A percentile compares a stretch with the other conserved stretches of the same genome.
Evolutionary conservation across 1,284 basidiomycete species (phyloP).

Genomic region (Marasmius tenuissimus): DNA sequence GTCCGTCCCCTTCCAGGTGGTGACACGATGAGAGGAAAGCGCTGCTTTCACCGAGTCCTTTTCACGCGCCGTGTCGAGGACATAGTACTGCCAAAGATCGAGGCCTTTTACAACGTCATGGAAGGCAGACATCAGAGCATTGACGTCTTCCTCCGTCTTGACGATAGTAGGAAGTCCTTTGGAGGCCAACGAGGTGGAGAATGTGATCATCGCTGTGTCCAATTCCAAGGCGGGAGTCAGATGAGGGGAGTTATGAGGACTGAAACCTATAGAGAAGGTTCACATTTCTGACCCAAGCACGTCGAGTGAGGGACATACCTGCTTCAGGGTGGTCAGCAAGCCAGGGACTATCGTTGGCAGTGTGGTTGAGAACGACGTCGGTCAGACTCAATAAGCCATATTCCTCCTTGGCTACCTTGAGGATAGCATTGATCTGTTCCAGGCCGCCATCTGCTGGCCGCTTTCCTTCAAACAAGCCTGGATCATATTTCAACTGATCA

Average conservation of each 20-base stretch:
- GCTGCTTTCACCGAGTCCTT: conserved; percentile 53
- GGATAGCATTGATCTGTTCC: conserved; percentile 57
- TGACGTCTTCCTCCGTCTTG: conserved; percentile 66
- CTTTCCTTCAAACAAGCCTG: conserved; percentile 60
- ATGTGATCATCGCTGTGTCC: conserved; percentile 80
- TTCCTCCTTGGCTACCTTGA: conserved; percentile 74
- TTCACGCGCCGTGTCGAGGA: conserved; percentile 71
- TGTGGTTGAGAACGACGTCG: conserved; percentile 95
- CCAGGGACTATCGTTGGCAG: conserved; percentile 91
- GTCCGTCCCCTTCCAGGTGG: conserved; percentile 57
- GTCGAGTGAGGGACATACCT: conserved; percentile 46
- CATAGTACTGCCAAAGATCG: conserved; percentile 91
- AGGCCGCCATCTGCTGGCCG: conserved; percentile 51
- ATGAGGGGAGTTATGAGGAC: conserved; percentile 86
- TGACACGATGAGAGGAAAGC: conserved; percentile 41
- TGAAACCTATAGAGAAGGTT: conserved; percentile 63
- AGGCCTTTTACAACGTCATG: conserved; percentile 59
- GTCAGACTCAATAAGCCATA: conserved; percentile 88
- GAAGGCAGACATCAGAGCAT: conserved; percentile 65
- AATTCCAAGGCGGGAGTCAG: conserved; percentile 86
- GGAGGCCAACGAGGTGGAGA: conserved; percentile 66
- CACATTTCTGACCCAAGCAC: conserved; percentile 10
- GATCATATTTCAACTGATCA: conserved; percentile 83
- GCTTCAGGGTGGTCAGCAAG: conserved; percentile 92
- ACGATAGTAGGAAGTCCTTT: conserved; percentile 75